A percentile compares a stretch with the other conserved stretches of the same genome.
phyloP scores from a whole-genome alignment of 805 yeast genomes.

The Metschnikowia noctiluminum region DNA sequence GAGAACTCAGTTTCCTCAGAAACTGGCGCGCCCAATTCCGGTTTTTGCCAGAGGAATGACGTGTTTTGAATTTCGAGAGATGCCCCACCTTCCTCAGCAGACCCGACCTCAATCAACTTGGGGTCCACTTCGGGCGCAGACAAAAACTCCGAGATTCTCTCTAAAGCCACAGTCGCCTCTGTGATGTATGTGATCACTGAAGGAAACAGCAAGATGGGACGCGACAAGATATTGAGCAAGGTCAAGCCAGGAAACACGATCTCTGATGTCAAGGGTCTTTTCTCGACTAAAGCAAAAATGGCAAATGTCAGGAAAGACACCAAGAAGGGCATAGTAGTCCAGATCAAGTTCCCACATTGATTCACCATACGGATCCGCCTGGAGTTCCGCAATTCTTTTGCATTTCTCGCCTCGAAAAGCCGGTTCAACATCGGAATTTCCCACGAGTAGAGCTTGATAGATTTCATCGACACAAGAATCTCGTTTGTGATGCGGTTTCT shows the following conservation, averaged over 20 bases:
- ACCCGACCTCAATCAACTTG: slow-evolving; percentile 5
- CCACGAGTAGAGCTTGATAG: slow-evolving; percentile 28
- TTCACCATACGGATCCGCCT: slow-evolving; percentile 23
- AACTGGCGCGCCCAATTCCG: neutral
- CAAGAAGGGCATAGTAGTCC: slow-evolving; percentile 63
- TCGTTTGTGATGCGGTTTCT: slow-evolving; percentile 23
- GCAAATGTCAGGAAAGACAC: slow-evolving; percentile 63
- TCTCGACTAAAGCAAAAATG: slow-evolving; percentile 43
- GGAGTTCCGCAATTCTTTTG: slow-evolving; percentile 19
- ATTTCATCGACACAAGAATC: slow-evolving; percentile 23
- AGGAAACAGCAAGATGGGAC: slow-evolving; percentile 60
- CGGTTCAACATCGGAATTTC: slow-evolving; percentile 24
- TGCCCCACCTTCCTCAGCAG: neutral
- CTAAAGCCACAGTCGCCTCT: slow-evolving; percentile 58
- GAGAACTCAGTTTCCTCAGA: slow-evolving; percentile 11
- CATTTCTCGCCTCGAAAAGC: slow-evolving; percentile 20
- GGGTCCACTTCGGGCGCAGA: slow-evolving; percentile 19
- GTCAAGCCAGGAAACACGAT: slow-evolving; percentile 68
- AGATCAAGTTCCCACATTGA: slow-evolving; percentile 49
- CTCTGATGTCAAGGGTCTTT: slow-evolving; percentile 58
- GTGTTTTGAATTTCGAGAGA: slow-evolving; percentile 8
- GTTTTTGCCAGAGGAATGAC: slow-evolving; percentile 16
- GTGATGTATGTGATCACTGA: slow-evolving; percentile 51
- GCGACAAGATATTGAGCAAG: slow-evolving; percentile 54
- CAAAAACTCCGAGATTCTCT: slow-evolving; percentile 50